Base-by-base conservation (phyloP, 495 filamentous ascomycete species). In the Xylaria scruposa region DNA sequence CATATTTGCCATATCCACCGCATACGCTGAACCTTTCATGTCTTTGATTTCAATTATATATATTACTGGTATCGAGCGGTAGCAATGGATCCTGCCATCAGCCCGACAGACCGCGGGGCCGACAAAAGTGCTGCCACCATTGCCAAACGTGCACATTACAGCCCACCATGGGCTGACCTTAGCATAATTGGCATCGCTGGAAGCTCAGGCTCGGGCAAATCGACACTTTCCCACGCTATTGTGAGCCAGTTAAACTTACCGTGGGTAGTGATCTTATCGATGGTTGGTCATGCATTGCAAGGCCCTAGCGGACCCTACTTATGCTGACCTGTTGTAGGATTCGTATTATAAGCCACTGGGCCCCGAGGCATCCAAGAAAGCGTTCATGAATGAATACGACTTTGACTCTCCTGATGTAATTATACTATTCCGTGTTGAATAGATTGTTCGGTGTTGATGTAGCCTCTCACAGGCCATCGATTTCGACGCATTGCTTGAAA, bases 181-280 rank as follows among this genome's bases (percentile, higher is more conserved):
- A 94, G 90, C 81, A 98, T 99, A 76, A 98, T 99, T 77, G 96
- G 94, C 58, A 91, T 99, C 70, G 96, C 97, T 54, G 96, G 96
- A 15, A 96, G 93, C 78, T 98, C 95, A 24, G 97, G 97, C 66
- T 98, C 95, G 33, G 96, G 96, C 49, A 99, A 99, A 84, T 97
- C 95, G n/a, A 97, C 94, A 3, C 83, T 99, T 65, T 94, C 97
- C 29, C 89, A 95, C 72, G 94, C 94, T 61, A 97, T 99, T 74
- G 94, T 98, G 65, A 90, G 86, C 68, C 91, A 92, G 70, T 81
- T 99, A 74, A 97, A 95, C 82, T 84, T 98, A 64, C 96, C 96
- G 54, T 99, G 96, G 96, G 96, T 99, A 46, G 94, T 98, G 38
- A 97, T 99, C 79, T 82, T 99, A 73, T 95, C 94, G 42, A 98